Evolutionary conservation across 768 basidiomycete species (phyloP).

Genomic region (Piloderma croceum): DNA sequence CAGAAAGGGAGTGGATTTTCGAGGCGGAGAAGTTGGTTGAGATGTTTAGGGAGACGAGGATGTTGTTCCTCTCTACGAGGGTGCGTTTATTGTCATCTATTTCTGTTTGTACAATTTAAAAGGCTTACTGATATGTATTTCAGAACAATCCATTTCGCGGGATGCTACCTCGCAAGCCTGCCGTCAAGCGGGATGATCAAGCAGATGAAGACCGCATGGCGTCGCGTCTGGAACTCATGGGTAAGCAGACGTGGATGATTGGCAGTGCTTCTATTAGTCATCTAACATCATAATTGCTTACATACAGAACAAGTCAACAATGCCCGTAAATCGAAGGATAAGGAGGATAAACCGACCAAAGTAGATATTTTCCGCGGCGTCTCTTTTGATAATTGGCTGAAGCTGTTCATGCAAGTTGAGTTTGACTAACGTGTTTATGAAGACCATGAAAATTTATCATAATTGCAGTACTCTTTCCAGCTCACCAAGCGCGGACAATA

Average conservation of each 20-base stretch:
- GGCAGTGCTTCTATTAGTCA: too few relatives aligned
- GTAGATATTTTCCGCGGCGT: slow-evolving; percentile 77
- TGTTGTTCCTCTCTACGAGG: slow-evolving; percentile 72
- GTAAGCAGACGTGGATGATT: too few relatives aligned
- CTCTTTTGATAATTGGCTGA: slow-evolving; percentile 79
- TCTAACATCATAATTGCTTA: too few relatives aligned
- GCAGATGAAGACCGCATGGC: slow-evolving; percentile 69
- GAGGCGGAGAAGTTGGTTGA: slow-evolving; percentile 86
- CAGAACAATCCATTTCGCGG: slow-evolving; percentile 57
- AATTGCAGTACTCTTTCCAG: slow-evolving; percentile 65
- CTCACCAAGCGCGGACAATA: slow-evolving; percentile 59
- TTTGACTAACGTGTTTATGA: background rate
- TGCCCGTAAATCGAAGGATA: slow-evolving; percentile 42
- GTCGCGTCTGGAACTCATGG: slow-evolving; percentile 67
- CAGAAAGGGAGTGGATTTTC: slow-evolving; percentile 69
- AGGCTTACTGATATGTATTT: slow-evolving; percentile 6
- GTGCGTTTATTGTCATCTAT: slow-evolving; percentile 38
- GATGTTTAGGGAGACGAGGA: slow-evolving; percentile 80
- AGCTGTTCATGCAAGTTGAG: slow-evolving; percentile 77
- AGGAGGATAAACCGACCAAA: slow-evolving; percentile 33
- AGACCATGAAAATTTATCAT: background rate
- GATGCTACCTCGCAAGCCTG: slow-evolving; percentile 54
- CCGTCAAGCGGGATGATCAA: slow-evolving; percentile 39
- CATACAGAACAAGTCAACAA: slow-evolving; percentile 55
- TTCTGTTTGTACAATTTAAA: background rate